phyloP scores from a whole-genome alignment of 2,329 filamentous ascomycete species.

The Arthrobotrys iridis region DNA sequence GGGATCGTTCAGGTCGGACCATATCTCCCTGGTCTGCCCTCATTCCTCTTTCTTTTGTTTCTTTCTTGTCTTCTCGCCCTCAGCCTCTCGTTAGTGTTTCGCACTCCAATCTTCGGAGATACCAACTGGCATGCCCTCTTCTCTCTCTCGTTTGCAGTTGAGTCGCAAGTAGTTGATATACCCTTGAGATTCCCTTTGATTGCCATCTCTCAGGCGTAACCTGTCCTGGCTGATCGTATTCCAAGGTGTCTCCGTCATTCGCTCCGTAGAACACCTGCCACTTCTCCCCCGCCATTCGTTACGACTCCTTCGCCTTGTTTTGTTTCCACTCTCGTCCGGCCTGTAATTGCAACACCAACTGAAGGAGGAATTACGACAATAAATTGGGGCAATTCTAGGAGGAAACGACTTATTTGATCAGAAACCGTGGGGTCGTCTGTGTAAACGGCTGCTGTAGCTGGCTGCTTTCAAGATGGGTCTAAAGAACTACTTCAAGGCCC shows the following conservation, averaged over 20 bases:
- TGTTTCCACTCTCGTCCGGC: conserved; percentile 14
- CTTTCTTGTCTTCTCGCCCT: conserved; percentile 46
- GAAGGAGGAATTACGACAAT: conserved; percentile 52
- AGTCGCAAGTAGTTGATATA: conserved; percentile 56
- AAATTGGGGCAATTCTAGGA: conserved; percentile 36
- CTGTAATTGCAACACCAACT: conserved; percentile 32
- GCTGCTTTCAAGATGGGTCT: conserved; percentile 68
- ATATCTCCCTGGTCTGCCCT: conserved; percentile 46
- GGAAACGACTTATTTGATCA: conserved; percentile 14
- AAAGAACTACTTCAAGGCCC: conserved; percentile 71
- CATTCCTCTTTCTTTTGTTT: conserved; percentile 51
- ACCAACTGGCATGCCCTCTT: conserved; percentile 53
- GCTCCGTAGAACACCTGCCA: conserved; percentile 41
- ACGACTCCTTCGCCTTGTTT: conserved; percentile 32
- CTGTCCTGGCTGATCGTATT: conserved; percentile 20
- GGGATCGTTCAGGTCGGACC: conserved; percentile 49
- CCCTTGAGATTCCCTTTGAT: conserved; percentile 54
- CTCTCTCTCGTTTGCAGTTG: conserved; percentile 53
- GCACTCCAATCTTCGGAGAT: conserved; percentile 49
- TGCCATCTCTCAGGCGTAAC: conserved; percentile 25
- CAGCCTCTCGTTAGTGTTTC: conserved; percentile 50
- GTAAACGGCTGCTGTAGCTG: conserved; percentile 52
- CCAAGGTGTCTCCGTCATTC: conserved; percentile 48
- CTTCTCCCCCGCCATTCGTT: conserved; percentile 58
- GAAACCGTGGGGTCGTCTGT: conserved; percentile 14